Conservation (phyloP, 352 stramenopile genomes). For the Globisporangium viniferum region DNA sequence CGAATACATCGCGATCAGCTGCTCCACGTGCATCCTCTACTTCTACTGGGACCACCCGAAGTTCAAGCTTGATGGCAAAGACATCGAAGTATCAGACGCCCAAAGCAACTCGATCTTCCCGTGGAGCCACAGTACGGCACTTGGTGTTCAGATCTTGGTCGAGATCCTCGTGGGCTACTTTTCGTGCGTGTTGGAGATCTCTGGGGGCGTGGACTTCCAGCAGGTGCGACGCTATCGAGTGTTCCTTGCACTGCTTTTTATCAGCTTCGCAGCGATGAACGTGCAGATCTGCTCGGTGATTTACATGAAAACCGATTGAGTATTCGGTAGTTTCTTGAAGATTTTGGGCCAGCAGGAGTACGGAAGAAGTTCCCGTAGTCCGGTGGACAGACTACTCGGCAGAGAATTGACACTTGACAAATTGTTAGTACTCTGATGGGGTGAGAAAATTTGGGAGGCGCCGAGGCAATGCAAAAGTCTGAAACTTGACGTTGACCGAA, state of each 20-base stretch:
- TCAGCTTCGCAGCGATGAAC: background rate
- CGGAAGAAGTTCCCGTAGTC: too few species aligned
- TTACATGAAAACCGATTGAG: background rate
- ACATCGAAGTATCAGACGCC: too few species aligned
- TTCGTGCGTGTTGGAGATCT: background rate
- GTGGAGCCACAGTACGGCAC: background rate
- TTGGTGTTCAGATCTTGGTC: background rate
- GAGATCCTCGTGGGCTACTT: background rate
- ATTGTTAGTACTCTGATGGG: too few species aligned
- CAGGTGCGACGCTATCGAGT: background rate
- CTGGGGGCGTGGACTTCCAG: background rate
- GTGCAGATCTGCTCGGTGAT: background rate
- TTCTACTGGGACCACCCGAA: slow-evolving; percentile 37
- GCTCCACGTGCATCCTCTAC: slow-evolving; percentile 37
- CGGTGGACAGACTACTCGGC: too few species aligned
- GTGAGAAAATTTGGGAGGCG: too few species aligned
- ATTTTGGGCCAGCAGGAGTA: too few species aligned
- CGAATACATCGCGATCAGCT: slow-evolving; percentile 47
- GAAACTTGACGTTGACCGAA: too few species aligned
- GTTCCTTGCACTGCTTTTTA: background rate
- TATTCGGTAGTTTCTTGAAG: background rate
- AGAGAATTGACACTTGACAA: too few species aligned
- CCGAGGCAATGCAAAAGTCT: too few species aligned
- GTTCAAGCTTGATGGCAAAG: slow-evolving; percentile 11
- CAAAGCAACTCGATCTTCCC: background rate